Conservation (phyloP, 73 alveolate species). For the Uronychia binucleata region DNA sequence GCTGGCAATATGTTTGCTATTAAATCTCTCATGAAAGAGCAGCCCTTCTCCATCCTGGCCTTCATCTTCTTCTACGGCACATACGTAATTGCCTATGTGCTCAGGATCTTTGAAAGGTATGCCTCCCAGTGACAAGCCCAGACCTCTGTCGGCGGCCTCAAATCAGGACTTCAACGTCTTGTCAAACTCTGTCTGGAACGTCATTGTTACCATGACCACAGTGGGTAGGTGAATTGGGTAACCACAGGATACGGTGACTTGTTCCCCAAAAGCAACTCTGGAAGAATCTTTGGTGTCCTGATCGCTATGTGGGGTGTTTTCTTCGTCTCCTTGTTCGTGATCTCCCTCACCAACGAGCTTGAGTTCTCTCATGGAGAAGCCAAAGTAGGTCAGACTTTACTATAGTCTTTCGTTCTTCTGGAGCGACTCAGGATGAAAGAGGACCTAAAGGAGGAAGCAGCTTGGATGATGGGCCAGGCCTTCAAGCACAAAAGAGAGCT, state of each 20-base stretch:
- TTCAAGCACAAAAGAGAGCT: neutral
- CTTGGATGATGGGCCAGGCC: slow-evolving; percentile 10
- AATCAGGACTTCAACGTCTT: slow-evolving; percentile 31
- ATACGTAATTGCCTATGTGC: slow-evolving; percentile 22
- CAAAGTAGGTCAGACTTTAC: slow-evolving; percentile 15
- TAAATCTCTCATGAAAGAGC: neutral
- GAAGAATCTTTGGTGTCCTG: slow-evolving; percentile 31
- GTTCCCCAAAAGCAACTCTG: slow-evolving; percentile 41
- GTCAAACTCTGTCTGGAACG: slow-evolving; percentile 62
- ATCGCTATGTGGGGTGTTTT: slow-evolving; percentile 65
- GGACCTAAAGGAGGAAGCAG: slow-evolving; percentile 34
- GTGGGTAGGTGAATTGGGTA: slow-evolving; percentile 25
- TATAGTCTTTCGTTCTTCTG: slow-evolving; percentile 3
- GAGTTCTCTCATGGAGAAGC: slow-evolving; percentile 33
- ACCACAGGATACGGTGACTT: slow-evolving; percentile 49
- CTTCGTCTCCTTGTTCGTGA: slow-evolving; percentile 44
- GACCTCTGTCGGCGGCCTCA: slow-evolving; percentile 50
- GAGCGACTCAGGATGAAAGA: slow-evolving; percentile 36
- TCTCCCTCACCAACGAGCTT: slow-evolving; percentile 40
- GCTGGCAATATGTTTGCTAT: neutral
- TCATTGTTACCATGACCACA: slow-evolving; percentile 63
- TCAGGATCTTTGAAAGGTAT: slow-evolving; percentile 71
- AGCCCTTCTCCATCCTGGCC: neutral
- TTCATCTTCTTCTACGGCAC: neutral
- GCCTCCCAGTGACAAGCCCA: no score